These are phyloP conservation scores for Saksenaea vasiformis DNA, from an alignment of 371 early-diverging fungal genomes.

Conservation along the genomic window DNA sequence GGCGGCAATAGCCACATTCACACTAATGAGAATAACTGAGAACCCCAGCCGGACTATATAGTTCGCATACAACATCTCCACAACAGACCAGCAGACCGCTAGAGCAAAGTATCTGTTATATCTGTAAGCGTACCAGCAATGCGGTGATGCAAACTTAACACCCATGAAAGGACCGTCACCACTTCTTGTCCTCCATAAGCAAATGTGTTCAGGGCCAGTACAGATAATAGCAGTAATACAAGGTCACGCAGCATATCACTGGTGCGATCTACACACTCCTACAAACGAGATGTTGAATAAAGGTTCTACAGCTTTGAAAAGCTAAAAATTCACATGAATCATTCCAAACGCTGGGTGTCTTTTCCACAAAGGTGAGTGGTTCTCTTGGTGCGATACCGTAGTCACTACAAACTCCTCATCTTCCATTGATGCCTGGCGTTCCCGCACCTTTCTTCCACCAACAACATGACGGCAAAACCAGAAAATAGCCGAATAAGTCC, in stretches of 20 bases:
- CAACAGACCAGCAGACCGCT: background rate
- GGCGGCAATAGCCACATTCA: conserved; percentile 32
- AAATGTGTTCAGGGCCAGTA: conserved; percentile 19
- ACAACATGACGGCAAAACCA: conserved; percentile 38
- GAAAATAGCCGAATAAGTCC: conserved; percentile 37
- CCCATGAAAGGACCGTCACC: conserved; percentile 20
- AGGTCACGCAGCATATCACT: conserved; percentile 23
- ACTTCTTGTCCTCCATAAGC: conserved; percentile 20
- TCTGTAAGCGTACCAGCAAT: background rate
- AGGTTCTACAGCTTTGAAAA: background rate
- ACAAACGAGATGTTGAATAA: background rate
- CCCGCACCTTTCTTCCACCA: conserved; percentile 12
- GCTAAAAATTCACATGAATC: background rate
- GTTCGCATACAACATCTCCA: background rate
- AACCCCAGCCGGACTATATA: background rate
- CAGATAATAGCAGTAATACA: conserved; percentile 16
- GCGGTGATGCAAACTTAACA: conserved; percentile 6
- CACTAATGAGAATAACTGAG: conserved; percentile 21
- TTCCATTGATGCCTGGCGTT: background rate
- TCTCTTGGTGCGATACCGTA: conserved; percentile 1
- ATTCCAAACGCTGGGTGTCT: background rate
- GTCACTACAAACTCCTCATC: background rate
- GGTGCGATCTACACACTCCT: background rate
- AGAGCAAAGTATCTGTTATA: background rate
- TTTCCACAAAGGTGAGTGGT: background rate